A percentile compares a stretch with the other conserved stretches of the same genome.
Conservation (phyloP, 768 basidiomycete species). For the Kwoniella sp. region DNA sequence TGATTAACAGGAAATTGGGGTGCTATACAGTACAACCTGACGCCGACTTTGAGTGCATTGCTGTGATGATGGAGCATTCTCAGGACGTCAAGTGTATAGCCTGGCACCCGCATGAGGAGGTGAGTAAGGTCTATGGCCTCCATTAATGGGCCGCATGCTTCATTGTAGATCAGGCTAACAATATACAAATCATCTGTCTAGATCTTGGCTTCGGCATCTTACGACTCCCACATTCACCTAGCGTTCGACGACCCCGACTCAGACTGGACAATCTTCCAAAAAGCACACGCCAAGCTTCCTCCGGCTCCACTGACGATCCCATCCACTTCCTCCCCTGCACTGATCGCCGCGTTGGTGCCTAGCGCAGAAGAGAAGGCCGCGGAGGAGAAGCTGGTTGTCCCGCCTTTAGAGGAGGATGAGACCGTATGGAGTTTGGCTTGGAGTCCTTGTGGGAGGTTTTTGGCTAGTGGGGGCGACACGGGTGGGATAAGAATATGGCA, state of each 20-base stretch:
- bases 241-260: conserved; percentile 90
- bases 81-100: conserved; percentile 95
- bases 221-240: conserved; percentile 93
- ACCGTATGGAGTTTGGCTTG: conserved; percentile 92
- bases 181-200: too few species aligned
- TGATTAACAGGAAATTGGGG: too few species aligned
- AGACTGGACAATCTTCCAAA: conserved; percentile 88
- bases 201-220: conserved; percentile 95
- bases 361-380: conserved; percentile 27
- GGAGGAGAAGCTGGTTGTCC: conserved; percentile 37
- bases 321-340: conserved; percentile 5
- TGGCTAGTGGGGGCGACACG: conserved; percentile 87
- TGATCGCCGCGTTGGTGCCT: conserved; percentile 25
- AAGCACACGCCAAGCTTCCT: conserved; percentile 60
- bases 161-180: too few species aligned
- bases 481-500: conserved; percentile 83
- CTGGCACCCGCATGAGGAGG: conserved; percentile 96
- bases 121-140: conserved; percentile 54
- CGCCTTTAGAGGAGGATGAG: conserved; percentile 53
- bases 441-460: conserved; percentile 73
- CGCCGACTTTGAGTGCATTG: conserved; percentile 89
- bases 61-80: conserved; percentile 92
- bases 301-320: conserved; percentile 31
- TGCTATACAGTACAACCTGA: conserved; percentile 85
- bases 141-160: too few species aligned